Base-by-base conservation (phyloP, 768 basidiomycete species). In the Tubosaeta sp. region DNA sequence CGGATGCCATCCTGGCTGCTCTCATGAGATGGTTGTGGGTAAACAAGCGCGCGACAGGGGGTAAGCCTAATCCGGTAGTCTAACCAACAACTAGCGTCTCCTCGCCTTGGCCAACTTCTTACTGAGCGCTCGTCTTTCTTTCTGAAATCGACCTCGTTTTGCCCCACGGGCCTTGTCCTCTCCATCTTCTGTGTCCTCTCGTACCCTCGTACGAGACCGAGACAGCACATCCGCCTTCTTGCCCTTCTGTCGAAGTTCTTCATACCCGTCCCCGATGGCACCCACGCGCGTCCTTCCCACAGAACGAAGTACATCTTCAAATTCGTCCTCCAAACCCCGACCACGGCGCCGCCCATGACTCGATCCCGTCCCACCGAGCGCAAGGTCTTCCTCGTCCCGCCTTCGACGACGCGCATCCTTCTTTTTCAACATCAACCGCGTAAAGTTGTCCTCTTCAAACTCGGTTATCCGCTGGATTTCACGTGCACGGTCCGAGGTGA, bases 371-470 rank as follows among this genome's bases (percentile, higher is more conserved):
- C 87, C 89, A 48, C 95, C 95, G 12, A 97, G 73, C 16, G 91
- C 91, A 55, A 97, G 71, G 57, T 91, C 88, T 56, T 81, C 90
- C 68, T 97, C 95, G 62, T 97, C 95, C 54, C 81, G 76, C 48
- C 67, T 71, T 17, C 95, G 78, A 42, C 84, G 75, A 59, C 76
- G 81, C 14, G 81, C 78, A 42, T 95, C 93, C 62, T 83, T 85
- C 77, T 97, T 97, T 66, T 86, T 89, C 82, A 94, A 86, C 54
- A 95, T 77, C 48, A 97, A 62, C 42, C 95, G 85, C 34, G 88
- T 90, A 72, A 97, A 91, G 69, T 95, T 94, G 43, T 91, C 91
- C 66, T 95, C 93, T 72, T 98, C 95, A 67, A 91, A 98, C 55
- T 91, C 85, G 46, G 81, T 83, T 70, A 97, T 81, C 6, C 83